A percentile compares a stretch with the other conserved stretches of the same genome.
Conservation (phyloP, 768 basidiomycete genomes). For the Trametes villosa region DNA sequence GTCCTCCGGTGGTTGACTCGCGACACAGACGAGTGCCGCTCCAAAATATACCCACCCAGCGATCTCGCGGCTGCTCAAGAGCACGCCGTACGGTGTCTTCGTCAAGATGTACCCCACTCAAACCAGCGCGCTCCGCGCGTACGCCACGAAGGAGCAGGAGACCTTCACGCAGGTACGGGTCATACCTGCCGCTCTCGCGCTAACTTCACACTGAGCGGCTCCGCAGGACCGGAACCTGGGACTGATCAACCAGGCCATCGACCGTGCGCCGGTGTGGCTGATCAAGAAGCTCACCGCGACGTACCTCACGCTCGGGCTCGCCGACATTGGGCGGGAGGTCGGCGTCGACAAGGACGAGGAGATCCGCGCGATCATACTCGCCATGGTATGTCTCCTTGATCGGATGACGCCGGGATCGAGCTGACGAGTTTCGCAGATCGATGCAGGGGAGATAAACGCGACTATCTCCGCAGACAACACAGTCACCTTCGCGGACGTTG, state of each 20-base stretch:
- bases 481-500: slow-evolving; percentile 69
- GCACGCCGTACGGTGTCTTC: slow-evolving; percentile 65
- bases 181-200: background rate
- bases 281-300: slow-evolving; percentile 82
- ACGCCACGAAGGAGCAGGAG: slow-evolving; percentile 59
- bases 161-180: slow-evolving; percentile 55
- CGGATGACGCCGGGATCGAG: background rate
- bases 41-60: slow-evolving; percentile 76
- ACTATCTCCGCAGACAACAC: slow-evolving; percentile 68
- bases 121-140: slow-evolving; percentile 45
- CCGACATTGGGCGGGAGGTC: slow-evolving; percentile 67
- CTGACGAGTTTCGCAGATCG: slow-evolving; percentile 55
- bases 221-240: slow-evolving; percentile 74
- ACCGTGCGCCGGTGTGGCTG: slow-evolving; percentile 75
- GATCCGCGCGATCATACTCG: slow-evolving; percentile 62
- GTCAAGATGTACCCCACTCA: slow-evolving; percentile 69
- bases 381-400: slow-evolving; percentile 58
- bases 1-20: background rate
- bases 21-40: slow-evolving; percentile 46
- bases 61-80: slow-evolving; percentile 66
- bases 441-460: slow-evolving; percentile 69
- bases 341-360: slow-evolving; percentile 56
- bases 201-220: background rate
- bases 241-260: slow-evolving; percentile 66
- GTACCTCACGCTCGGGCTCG: slow-evolving; percentile 76